Evolutionary conservation across 495 filamentous ascomycete species (phyloP), one percentile per base, ranked within the genome.

Genomic region (Penicillium coprophilum): DNA sequence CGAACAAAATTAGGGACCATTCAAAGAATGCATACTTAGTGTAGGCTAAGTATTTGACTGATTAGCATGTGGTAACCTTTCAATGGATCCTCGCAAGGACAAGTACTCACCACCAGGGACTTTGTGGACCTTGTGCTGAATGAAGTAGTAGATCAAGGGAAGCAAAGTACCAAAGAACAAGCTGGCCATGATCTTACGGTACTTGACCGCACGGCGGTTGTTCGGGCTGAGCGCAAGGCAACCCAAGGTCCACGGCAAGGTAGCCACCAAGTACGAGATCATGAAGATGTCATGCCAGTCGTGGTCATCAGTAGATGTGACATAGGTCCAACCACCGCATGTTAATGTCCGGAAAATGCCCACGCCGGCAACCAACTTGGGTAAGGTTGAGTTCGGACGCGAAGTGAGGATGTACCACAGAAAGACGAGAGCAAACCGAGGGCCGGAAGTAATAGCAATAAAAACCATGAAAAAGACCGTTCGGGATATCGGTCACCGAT

Each of bases 221-320:
- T 86, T 86, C 5, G 94, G 93, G 68, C 92, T 96, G 36, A 97
- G 77, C 12, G 87, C 86, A 45, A 97, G 81, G 69, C 92, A 97
- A 45, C 95, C 95, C 30, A 90, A 62, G 2, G 92, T 97, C 95
- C 95, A 99, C 6, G 95, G 95, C 53, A 99, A 77, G 1, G 95
- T 97, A 13, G 91, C 87, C 44, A 97, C 86, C 46, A 99, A 74
- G 70, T 99, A 99, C 27, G 91, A 96, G 63, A 99, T 96, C 95
- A 99, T 99, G 73, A 97, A 93, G 51, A 97, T 94, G 71, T 99
- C 95, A 67, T 99, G 95, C 92, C 91, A 97, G 70, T 93, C 85
- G 71, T 99, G 95, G 69, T 97, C 91, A 71, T 99, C 95, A 10
- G 95, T 97, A 38, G 92, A 97, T 20, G 95, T 99, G 48, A 99